These are phyloP conservation scores for Alternaria tenuissima DNA, from an alignment of 2,329 filamentous ascomycete genomes.

Conservation along the genomic window DNA sequence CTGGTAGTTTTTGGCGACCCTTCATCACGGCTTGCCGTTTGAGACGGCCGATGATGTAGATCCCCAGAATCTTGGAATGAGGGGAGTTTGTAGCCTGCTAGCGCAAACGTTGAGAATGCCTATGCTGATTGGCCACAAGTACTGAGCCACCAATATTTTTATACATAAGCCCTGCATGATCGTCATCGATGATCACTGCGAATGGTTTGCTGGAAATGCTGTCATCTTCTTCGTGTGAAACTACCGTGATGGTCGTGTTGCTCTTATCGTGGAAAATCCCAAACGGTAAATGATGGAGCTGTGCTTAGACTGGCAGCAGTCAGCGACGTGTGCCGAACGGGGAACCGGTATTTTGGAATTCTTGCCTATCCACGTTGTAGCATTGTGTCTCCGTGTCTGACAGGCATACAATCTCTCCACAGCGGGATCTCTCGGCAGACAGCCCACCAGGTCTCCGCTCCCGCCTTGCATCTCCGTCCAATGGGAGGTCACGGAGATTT, in stretches of 20 bases:
- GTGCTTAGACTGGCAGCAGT: conserved; percentile 13
- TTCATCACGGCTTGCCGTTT: conserved; percentile 13
- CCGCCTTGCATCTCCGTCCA: conserved; percentile 17
- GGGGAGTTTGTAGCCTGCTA: conserved; percentile 3
- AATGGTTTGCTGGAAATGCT: conserved; percentile 30
- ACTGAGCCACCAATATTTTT: conserved; percentile 50
- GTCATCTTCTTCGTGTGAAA: conserved; percentile 32
- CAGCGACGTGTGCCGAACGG: conserved; percentile 18
- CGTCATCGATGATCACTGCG: conserved; percentile 30
- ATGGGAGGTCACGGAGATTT: conserved; percentile 24
- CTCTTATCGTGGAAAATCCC: conserved; percentile 25
- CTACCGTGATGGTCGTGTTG: conserved; percentile 6
- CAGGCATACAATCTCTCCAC: conserved; percentile 21
- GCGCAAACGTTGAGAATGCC: conserved; percentile 21
- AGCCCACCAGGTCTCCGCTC: conserved; percentile 19
- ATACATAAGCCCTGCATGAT: conserved; percentile 51
- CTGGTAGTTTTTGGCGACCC: conserved; percentile 1
- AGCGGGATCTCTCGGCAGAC: conserved; percentile 33
- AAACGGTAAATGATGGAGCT: conserved; percentile 13
- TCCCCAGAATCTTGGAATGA: conserved; percentile 4
- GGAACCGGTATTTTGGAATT: conserved; percentile 4
- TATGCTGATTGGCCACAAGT: conserved; percentile 26
- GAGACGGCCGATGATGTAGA: conserved; percentile 23
- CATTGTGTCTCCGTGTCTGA: conserved; percentile 15
- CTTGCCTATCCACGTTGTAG: conserved; percentile 1